Evolutionary conservation across 2,329 filamentous ascomycete genomes (phyloP), one percentile per base, ranked within the genome.

Genomic region (Aspergillus glaucus): DNA sequence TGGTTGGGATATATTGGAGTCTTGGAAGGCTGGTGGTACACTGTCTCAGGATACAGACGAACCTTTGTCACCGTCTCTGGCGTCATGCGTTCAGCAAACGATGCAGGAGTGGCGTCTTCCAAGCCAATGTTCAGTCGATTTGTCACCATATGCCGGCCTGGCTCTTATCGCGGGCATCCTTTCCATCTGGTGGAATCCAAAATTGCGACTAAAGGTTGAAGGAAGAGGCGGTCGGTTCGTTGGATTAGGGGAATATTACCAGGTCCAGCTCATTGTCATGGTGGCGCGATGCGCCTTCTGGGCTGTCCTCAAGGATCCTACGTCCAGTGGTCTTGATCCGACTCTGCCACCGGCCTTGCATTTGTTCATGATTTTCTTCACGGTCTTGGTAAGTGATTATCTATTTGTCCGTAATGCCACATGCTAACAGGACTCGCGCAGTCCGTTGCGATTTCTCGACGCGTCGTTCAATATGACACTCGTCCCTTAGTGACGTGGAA

Each of bases 181-280:
- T 22, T 73, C 71, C 5, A 57, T 75, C 7, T 77, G 75, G 74
- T 77, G 73, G 71, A 76, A 77, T 52, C 74, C 74, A 7, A 70
- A 69, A 48, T 58, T 75, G 56, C 67, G 68, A 50, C 54, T 70
- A 43, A 75, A 74, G 56, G 58, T 75, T 12, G 62, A 69, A 47
- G 70, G 70, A 36, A 60, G 63, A 52, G 63, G 62, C 40, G 72
- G 70, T 7, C 65, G 69, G 14, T 65, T 76, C 37, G 49, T 60
- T 30, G 72, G 73, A 2, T 60, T 75, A 30, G 60, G 62, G 12
- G 67, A 75, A 48, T 77, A 75, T 53, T 77, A 77, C 52, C 59
- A 71, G 51, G 59, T 71, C 3, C 75, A 77, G 50, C 60, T 73
- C n/a, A 65, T 73, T 47, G 57, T 70, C n/a, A 61, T 76, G 50